Evolutionary conservation across 108 stramenopile species (phyloP), one percentile per base, ranked within the genome.

Genomic region (Cyclostephanos invisitatus): DNA sequence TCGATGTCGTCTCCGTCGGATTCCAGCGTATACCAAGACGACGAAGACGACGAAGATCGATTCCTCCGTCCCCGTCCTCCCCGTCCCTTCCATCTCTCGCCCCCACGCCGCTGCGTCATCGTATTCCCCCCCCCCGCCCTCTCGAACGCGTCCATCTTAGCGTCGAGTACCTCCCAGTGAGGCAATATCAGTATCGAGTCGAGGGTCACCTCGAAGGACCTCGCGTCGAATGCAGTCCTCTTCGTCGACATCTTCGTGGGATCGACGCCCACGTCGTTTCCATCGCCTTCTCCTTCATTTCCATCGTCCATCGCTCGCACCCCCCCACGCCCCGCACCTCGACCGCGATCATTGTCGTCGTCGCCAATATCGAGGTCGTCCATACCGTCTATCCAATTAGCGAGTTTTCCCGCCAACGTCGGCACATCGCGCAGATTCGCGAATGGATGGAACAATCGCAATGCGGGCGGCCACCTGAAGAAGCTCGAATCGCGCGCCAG

Each of bases 401-500:
- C 87, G 32, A 93, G 65, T 22, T 82, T 75, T 46, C 87, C 83
- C 22, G 87, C 91, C 5, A 74, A 25, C n/a, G 50, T 61, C 9
- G 84, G 66, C 17, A 75, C 62, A 14, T 67, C 62, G 38, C 49
- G 24, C 11, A 40, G 32, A 0, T 68, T 67, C 21, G 64, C 80
- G 69, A 93, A 93, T 7, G 91, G 91, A 76, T 93, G 91, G 68
- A 93, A 90, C 14, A 93, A 59, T 58, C 91, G 83, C 36, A 93
- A 85, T 24, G 87, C 87, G 0, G 91, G 91, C 55, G 91, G 91
- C 91, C 91, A 93, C 74, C 76, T 25, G 44, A 76, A 82, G 72
- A 83, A 92, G 57, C 86, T 66, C 15, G 81, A 60, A 77, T 93
- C 91, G 7, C 85, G 62, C 10, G 89, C 89, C 28, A 83, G 68